Evolutionary conservation across 176 grass and related monocot species (phyloP).

Genomic region (Coix lacrymajobi): DNA sequence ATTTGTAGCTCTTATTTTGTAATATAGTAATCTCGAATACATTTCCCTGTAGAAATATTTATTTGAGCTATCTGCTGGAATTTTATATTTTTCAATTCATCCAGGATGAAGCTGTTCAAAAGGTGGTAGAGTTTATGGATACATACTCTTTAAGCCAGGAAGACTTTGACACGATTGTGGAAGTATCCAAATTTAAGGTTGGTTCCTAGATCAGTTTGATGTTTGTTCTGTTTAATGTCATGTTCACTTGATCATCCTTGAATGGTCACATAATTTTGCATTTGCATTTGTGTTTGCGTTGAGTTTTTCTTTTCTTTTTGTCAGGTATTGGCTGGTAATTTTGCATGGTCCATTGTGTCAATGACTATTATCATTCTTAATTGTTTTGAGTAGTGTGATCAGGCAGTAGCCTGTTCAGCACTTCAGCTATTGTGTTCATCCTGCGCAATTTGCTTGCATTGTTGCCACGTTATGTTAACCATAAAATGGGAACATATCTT

Average conservation of each 20-base stretch:
- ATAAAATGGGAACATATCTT: not conserved
- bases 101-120: conserved; percentile 84
- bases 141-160: conserved; percentile 95
- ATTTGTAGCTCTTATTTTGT: conserved; percentile 1
- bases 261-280: not conserved
- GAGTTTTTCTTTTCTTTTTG: not conserved
- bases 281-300: not conserved
- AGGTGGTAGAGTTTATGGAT: conserved; percentile 93
- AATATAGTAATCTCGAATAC: not conserved
- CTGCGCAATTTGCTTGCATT: not conserved
- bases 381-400: conserved; percentile 2
- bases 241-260: conserved; percentile 15
- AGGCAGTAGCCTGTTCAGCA: not conserved
- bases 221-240: not conserved
- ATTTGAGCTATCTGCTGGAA: not conserved
- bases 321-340: not conserved
- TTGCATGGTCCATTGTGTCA: not conserved
- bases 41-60: not conserved
- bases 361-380: not conserved
- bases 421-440: not conserved
- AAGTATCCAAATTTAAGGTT: conserved; percentile 97
- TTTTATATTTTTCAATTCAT: conserved; percentile 29
- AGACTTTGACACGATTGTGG: conserved; percentile 86
- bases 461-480: not conserved
- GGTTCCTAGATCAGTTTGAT: not conserved